These are phyloP conservation scores for Geranium incanum DNA, from an alignment of 441 rosid genomes.

Conservation along the genomic window DNA sequence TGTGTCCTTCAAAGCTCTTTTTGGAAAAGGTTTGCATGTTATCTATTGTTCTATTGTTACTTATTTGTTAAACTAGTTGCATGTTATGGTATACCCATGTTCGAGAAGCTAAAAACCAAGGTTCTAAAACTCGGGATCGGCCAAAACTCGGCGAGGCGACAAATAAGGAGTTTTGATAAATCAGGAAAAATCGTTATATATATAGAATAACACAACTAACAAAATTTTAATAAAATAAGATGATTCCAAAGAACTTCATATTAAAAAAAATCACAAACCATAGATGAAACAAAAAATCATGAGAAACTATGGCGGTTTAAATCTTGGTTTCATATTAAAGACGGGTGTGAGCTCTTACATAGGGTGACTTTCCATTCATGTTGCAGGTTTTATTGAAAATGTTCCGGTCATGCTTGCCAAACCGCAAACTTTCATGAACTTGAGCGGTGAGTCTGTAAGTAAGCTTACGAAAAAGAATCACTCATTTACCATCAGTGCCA, in stretches of 20 bases:
- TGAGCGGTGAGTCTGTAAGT: conserved; percentile 97
- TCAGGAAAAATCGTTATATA: too few species aligned
- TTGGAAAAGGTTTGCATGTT: conserved; percentile 56
- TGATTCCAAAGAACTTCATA: too few species aligned
- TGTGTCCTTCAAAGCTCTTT: conserved; percentile 57
- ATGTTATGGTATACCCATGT: not conserved
- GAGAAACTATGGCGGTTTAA: not conserved
- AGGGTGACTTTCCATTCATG: conserved; percentile 2
- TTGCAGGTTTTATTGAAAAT: conserved; percentile 63
- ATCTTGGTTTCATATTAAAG: too few species aligned
- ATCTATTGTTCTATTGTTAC: not conserved
- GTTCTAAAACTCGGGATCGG: too few species aligned
- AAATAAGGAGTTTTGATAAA: too few species aligned
- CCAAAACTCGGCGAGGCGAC: too few species aligned
- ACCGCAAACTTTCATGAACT: conserved; percentile 92
- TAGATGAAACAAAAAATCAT: too few species aligned
- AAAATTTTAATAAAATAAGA: too few species aligned
- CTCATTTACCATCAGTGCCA: conserved; percentile 11
- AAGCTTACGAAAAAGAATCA: conserved; percentile 28
- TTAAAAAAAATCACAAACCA: too few species aligned
- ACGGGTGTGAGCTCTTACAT: not conserved
- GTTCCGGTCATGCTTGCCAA: conserved; percentile 86
- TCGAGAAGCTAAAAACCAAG: not conserved
- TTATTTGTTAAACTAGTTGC: not conserved
- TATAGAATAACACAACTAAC: too few species aligned